Percentiles rank a stretch among this genome's conserved stretches.
Conservation (phyloP, 169 alveolate genomes). For the Plasmodium berghei region DNA sequence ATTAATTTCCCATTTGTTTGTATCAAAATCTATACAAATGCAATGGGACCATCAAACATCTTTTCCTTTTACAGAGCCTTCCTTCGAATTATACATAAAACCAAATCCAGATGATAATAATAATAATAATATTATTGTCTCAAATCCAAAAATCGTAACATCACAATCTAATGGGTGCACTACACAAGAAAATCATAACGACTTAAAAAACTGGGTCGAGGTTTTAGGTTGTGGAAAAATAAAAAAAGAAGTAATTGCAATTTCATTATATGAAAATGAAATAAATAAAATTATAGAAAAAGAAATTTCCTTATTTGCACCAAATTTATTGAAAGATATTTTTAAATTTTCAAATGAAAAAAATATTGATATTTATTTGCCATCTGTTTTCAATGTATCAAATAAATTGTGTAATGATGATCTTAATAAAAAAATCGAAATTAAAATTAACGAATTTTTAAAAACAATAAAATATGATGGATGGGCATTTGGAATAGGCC, state of each 20-base stretch:
- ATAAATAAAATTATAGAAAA: slow-evolving; percentile 66
- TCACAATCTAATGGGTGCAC: background rate
- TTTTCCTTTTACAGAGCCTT: slow-evolving; percentile 95
- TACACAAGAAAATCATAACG: background rate
- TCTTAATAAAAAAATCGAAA: slow-evolving; percentile 27
- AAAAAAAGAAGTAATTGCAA: slow-evolving; percentile 87
- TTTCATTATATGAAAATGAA: slow-evolving; percentile 63
- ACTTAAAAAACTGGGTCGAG: slow-evolving; percentile 83
- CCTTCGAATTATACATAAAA: slow-evolving; percentile 90
- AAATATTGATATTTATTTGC: background rate
- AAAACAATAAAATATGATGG: slow-evolving; percentile 82
- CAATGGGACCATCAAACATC: slow-evolving; percentile 91
- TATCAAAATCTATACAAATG: slow-evolving; percentile 83
- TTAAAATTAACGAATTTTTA: slow-evolving; percentile 66
- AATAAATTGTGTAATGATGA: slow-evolving; percentile 40
- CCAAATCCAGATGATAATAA: slow-evolving; percentile 61
- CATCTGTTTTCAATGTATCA: background rate
- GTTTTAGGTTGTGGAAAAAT: slow-evolving; percentile 94
- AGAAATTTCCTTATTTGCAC: slow-evolving; percentile 35
- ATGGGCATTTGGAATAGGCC: slow-evolving; percentile 96
- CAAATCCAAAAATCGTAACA: too few relatives aligned
- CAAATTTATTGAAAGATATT: background rate
- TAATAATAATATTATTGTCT: background rate
- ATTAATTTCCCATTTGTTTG: slow-evolving; percentile 85
- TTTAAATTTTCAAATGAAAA: background rate